Base-by-base conservation (phyloP, 805 yeast genomes). In the Pichia californica region DNA sequence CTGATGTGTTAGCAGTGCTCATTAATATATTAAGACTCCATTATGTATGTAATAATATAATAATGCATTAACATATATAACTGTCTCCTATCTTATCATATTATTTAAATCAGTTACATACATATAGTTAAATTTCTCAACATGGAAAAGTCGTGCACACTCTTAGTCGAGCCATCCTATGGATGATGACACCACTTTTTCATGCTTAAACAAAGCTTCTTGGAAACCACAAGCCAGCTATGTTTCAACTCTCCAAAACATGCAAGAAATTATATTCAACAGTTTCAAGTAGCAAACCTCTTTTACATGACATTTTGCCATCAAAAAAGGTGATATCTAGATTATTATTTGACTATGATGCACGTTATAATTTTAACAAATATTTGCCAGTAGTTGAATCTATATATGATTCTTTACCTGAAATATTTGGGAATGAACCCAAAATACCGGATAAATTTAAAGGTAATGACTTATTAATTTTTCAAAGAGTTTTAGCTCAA, bases 331-430 rank as follows among this genome's bases (percentile, higher is more conserved):
- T 73, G 20, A 58, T 83, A 38, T 81, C 81, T 49, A 64, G 76
- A 39, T 66, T 81, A 16, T 64, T 84, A 7, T 84, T 83, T 56
- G 89, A 84, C 53, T 67, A 77, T 48, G 85, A 83, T 57, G 69
- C 83, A 35, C 63, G 77, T 37, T 66, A 78, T 32, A 68, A 78
- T 1, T 77, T 74, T 50, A 59, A 61, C 11, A 78, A 76, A 54
- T 69, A 79, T 26, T 55, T 78, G 33, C 81, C 82, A 1, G 69
- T 77, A 0, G 69, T 77, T 44, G 69, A 73, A 49, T 46, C 69
- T 0, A 59, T 83, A 3, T 83, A 83, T 54, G 59, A 67, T 13
- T 56, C 64, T 25, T 36, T 40, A 10, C 31, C 42, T 9, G 59
- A 66, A 11, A 55, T 64, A 25, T 20, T 30, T 16, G 33, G 50